Base-by-base conservation (phyloP, 31 red algal genomes). In the Asparagopsis taxiformis region DNA sequence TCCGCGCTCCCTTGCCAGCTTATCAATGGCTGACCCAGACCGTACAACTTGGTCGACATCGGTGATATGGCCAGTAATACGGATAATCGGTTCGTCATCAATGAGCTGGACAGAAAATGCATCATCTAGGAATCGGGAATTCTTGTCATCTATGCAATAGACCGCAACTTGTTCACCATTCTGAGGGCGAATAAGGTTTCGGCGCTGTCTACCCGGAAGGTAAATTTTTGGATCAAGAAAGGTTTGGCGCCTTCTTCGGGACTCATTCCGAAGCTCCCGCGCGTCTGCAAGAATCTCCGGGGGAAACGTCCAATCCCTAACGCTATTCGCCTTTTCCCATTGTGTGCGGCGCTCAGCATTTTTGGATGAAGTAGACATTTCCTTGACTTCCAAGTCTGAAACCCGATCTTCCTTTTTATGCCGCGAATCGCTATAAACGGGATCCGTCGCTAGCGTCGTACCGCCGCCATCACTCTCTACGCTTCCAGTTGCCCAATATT, bases 31-130 rank as follows among this genome's bases (percentile, higher is more conserved):
- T 30, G 74, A 75, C 15, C 68, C 82, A 16, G 71, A 57, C 32
- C 58, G 51, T 17, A 85, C 89, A 21, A 87, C 65, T 30, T 83
- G 73, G 31, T 93, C 80, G n/a, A 85, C 89, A 62, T 92, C 88
- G 1, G 88, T 72, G 21, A 92, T 59, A 49, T 92, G 88, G 2
- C 78, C 46, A 3, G 53, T 34, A 26, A 92, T 52, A 1, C 80
- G 34, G 17, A 30, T 46, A 13, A 39, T 37, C 24, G 41, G 22
- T 17, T 43, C 48, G 51, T 61, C 33, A 16, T 72, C 58, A 31
- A 68, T 28, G 11, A 67, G 1, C 16, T 73, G 34, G 16, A 78
- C 69, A 22, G 78, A 75, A 10, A 92, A 46, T 1, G 88, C 80
- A 50, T 92, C 88, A 37, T 92, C 88, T 16, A 78, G 46, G 43